Evolutionary conservation across 2,329 filamentous ascomycete genomes (phyloP).

Genomic region (Trichoderma sp.): DNA sequence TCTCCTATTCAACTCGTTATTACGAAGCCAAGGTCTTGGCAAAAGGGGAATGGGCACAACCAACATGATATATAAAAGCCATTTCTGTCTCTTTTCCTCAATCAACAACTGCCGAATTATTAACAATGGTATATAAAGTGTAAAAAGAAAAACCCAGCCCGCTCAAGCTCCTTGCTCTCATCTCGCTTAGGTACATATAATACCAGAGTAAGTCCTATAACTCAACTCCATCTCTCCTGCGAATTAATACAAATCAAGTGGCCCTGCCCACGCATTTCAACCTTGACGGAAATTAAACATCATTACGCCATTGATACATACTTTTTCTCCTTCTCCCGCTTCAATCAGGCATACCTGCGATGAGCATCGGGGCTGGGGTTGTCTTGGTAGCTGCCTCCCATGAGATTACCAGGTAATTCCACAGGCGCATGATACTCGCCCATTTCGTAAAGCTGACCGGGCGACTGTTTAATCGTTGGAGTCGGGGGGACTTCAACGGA

Average conservation of each 20-base stretch:
- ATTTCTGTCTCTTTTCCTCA: not conserved
- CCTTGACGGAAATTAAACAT: not conserved
- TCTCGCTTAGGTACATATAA: not conserved
- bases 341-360: not conserved
- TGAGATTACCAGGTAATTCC: not conserved
- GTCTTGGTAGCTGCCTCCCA: not conserved
- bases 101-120: not conserved
- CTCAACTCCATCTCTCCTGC: not conserved
- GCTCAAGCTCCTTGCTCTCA: not conserved
- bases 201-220: not conserved
- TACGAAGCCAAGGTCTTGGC: not conserved
- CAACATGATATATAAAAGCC: not conserved
- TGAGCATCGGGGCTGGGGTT: not conserved
- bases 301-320: not conserved
- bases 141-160: not conserved
- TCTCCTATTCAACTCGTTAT: not conserved
- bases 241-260: not conserved
- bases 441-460: constrained; percentile 11
- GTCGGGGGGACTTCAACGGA: not conserved
- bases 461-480: not conserved
- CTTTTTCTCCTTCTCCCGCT: not conserved
- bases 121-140: not conserved
- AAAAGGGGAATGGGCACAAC: not conserved
- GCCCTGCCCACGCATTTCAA: not conserved
- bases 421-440: not conserved